Evolutionary conservation across 495 filamentous ascomycete genomes (phyloP), one percentile per base, ranked within the genome.

Genomic region (Penicilliopsis zonata): DNA sequence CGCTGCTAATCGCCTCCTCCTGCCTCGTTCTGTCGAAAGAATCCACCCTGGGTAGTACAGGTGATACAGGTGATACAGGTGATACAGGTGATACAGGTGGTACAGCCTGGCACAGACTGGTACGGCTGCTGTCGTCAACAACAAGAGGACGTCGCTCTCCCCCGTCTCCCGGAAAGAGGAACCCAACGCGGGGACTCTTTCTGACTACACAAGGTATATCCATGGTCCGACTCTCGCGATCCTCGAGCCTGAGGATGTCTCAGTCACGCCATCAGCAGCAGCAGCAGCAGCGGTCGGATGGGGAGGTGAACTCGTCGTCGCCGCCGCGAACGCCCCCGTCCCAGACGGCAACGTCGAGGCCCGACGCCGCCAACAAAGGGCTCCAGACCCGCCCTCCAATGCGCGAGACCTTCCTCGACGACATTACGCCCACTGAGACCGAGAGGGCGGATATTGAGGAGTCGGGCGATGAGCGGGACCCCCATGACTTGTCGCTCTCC

Each of bases 401-500:
- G 25, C 62, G 57, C 28, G 65, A 74, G 40, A 61, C 67, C 14
- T 71, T 69, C 24, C 45, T 68, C 13, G 67, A 74, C 21, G 57
- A 61, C 33, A 56, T 52, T n/a, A 59, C 57, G 6, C 47, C 52
- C 21, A 42, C 56, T 19, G 66, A 65, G 16, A 52, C 55, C 37
- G 37, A 49, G 23, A 55, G 55, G 32, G n/a, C n/a, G n/a, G 62
- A 57, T 38, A 49, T 49, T 31, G 51, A 57, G 41, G 61, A 65
- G 9, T 60, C 53, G 3, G 54, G 47, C 17, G 61, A 69, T 30
- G 61, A 65, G 34, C 72, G 78, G 30, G 85, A 94, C 50, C 88
- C 86, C 16, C 86, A 94, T 61, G 86, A 94, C 53, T 63, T 94
- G 30, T 86, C 84, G 19, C 61, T 93, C 31, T 74, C 78, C 5